Percentiles rank a stretch among this genome's conserved stretches.
Evolutionary conservation across 371 early-diverging fungal species (phyloP).

Genomic region (Nosema muscidifuracis): DNA sequence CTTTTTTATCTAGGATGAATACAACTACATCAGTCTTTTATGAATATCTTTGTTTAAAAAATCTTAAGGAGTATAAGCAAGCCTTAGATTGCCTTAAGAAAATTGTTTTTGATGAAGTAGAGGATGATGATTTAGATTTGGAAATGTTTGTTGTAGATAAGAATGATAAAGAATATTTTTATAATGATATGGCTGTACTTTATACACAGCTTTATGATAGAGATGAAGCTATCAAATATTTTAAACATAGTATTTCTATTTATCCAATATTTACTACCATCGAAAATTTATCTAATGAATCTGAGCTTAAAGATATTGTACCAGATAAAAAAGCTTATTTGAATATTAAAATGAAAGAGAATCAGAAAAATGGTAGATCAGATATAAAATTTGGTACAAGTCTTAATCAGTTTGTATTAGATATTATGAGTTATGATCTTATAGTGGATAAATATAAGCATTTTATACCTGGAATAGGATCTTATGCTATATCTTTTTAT

Average conservation of each 20-base stretch:
- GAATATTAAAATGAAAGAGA: conserved; percentile 2
- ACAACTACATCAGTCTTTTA: conserved; percentile 58
- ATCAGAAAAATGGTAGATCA: background rate
- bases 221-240: conserved; percentile 39
- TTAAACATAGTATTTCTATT: conserved; percentile 14
- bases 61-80: conserved; percentile 53
- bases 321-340: no score
- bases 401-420: background rate
- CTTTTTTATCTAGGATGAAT: conserved; percentile 27
- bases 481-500: conserved; percentile 51
- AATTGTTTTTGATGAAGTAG: conserved; percentile 22
- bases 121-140: conserved; percentile 17
- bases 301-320: background rate
- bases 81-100: conserved; percentile 35
- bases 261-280: conserved; percentile 22
- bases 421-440: background rate
- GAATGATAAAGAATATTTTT: conserved; percentile 47
- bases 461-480: conserved; percentile 25
- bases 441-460: conserved; percentile 31
- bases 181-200: conserved; percentile 49
- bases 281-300: conserved; percentile 34
- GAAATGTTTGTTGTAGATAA: conserved; percentile 45
- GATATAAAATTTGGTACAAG: background rate
- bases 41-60: conserved; percentile 51
- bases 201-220: conserved; percentile 33